phyloP scores from a whole-genome alignment of 2,329 filamentous ascomycete genomes.

The Colletotrichum plurivorum region DNA sequence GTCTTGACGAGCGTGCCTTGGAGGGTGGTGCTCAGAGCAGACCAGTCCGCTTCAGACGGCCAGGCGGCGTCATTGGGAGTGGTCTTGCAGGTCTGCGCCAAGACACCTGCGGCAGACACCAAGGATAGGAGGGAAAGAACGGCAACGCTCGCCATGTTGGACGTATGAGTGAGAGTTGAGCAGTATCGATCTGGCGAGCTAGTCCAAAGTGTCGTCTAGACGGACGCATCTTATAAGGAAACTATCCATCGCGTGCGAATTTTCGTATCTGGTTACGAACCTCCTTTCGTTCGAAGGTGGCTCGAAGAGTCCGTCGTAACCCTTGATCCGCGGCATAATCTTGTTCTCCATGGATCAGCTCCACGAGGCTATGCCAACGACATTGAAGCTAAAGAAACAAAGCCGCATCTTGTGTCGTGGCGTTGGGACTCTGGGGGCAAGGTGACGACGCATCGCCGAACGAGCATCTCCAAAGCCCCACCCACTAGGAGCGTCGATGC shows the following conservation, averaged over 20 bases:
- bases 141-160: slow-evolving; percentile 4
- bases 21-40: slow-evolving; percentile 59
- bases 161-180: neutral
- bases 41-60: slow-evolving; percentile 50
- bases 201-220: neutral
- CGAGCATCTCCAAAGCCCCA: too few relatives aligned
- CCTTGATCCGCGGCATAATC: neutral
- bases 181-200: neutral
- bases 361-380: slow-evolving; percentile 10
- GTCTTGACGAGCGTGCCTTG: slow-evolving; percentile 59
- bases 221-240: neutral
- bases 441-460: too few relatives aligned
- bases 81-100: slow-evolving; percentile 28
- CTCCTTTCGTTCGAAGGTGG: neutral
- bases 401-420: too few relatives aligned
- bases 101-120: neutral
- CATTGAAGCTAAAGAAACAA: too few relatives aligned
- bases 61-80: slow-evolving; percentile 25
- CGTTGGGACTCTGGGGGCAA: too few relatives aligned
- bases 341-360: neutral
- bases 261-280: slow-evolving; percentile 20
- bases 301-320: neutral
- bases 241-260: neutral
- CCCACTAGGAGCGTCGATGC: neutral
- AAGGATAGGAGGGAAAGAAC: slow-evolving; percentile 5